Base-by-base conservation (phyloP, 306 rosid species). In the Purshia tridentata region DNA sequence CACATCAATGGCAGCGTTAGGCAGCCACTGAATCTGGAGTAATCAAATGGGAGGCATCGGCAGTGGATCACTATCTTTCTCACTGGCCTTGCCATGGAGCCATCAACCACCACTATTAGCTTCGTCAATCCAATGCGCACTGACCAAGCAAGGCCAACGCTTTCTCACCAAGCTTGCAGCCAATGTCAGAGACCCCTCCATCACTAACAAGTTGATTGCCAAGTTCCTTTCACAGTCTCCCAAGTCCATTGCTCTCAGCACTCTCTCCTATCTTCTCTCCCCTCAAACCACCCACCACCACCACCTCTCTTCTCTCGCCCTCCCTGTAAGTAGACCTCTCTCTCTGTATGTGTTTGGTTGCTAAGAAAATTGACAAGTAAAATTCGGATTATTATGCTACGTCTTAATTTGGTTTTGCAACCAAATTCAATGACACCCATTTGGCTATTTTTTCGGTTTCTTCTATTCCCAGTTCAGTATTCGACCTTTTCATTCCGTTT, bases 251-350 rank as follows among this genome's bases (percentile, higher is more conserved):
- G 79, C 85, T 64, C 96, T 93, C 65, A 51, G 73, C 75, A 86
- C 85, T 59, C 96, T 90, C 81, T 83, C 87, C 18, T 82, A 83
- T 70, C 91, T 93, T 4, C 87, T 93, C 81, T 87, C 97, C 18
- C 83, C 93, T 3, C 62, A 84, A 22, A 68, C 84, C 64, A 4
- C 84, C 35, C 76, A 81, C 23, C 84, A 89, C 11, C 88, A 84
- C 65, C 89, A 84, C 65, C 90, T 90, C 83, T 77, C 91, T 3
- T 6, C 90, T 35, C 72, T 82, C 12, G 95, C 93, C 29, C 76
- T 84, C 68, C 82, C 84, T 2, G 96, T 92, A 85, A 75, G 89
- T 74, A 5, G 4, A 15, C 8, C 14, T 16, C 22, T 6, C 18
- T 13, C 7, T 54, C 6, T 53, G 22, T 1, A 2, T 6, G 8